Base-by-base conservation (phyloP, 345 rosid genomes). In the Xanthoceras sorbifolium region DNA sequence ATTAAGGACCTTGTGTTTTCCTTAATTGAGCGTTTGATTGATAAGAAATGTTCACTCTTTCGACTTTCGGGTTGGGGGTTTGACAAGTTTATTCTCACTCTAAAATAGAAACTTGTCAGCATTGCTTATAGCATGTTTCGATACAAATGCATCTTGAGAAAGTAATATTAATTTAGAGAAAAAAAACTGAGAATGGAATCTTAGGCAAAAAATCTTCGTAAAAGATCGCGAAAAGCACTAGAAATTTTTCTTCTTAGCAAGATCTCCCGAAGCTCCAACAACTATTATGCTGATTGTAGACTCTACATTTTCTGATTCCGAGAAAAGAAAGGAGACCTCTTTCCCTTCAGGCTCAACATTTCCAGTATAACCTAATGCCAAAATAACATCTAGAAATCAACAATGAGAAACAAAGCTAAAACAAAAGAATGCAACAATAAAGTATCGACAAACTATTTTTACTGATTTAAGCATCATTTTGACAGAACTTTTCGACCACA, bases 231-330 rank as follows among this genome's bases (percentile, higher is more conserved):
- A 94, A 94, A 71, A 92, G 90, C 31, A 97, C 98, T 2, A 97
- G 97, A 70, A 92, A 44, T 90, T 91, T 83, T 94, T 94, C 92
- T 90, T 94, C 87, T 86, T 94, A 20, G 97, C 97, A 9, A 94
- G 93, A 81, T 94, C 98, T 46, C 97, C 97, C 3, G 97, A 94
- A 72, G 97, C 98, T 82, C 98, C 98, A 78, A 91, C 90, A 50
- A 94, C 95, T 25, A 94, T 94, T 71, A 94, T 86, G 87, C 92
- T 89, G 68, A 91, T 88, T 42, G 93, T 89, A 23, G 92, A 87
- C 69, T 82, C 84, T 29, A 54, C 66, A 69, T 85, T 76, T 77
- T 36, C 85, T 1, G 79, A 59, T 61, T 71, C 89, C 1, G 81
- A 74, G 46, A 75, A 28, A 34, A 79, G 62, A 54, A 67, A 17